Percentiles rank a stretch among this genome's conserved stretches.
Evolutionary conservation across 2,329 filamentous ascomycete species (phyloP).

Genomic region (Neobulgaria alba): DNA sequence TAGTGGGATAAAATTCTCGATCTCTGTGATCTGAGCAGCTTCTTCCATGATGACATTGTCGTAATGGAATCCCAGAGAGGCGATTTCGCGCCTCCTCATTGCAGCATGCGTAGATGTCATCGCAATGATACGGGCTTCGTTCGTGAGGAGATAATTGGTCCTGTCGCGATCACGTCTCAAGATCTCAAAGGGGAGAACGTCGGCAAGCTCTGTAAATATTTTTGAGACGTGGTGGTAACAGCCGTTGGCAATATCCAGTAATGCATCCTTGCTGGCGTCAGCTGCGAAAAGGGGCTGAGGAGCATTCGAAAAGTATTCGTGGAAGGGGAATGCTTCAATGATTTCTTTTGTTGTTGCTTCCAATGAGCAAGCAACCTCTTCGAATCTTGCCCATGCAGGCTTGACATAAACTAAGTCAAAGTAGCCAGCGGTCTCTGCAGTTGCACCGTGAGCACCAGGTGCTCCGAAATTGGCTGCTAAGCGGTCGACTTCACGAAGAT

Average conservation of each 20-base stretch:
- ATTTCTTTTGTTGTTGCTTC: conserved; percentile 53
- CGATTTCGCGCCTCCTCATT: conserved; percentile 86
- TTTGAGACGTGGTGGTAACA: conserved; percentile 84
- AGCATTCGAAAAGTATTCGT: conserved; percentile 76
- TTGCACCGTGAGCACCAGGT: conserved; percentile 89
- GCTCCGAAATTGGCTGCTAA: conserved; percentile 78
- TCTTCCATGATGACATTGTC: conserved; percentile 99
- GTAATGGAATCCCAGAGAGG: conserved; percentile 87
- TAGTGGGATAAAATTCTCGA: conserved; percentile 92
- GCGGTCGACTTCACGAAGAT: conserved; percentile 76
- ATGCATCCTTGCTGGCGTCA: conserved; percentile 53
- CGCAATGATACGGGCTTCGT: conserved; percentile 92
- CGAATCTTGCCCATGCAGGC: conserved; percentile 83
- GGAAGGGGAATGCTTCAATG: conserved; percentile 74
- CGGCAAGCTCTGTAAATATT: conserved; percentile 85
- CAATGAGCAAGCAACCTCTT: conserved; percentile 50
- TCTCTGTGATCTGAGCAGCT: conserved; percentile 93
- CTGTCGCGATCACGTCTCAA: conserved; percentile 82
- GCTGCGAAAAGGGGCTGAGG: conserved; percentile 76
- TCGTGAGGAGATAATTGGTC: conserved; percentile 89
- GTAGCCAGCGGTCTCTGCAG: conserved; percentile 93
- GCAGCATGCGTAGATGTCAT: conserved; percentile 99
- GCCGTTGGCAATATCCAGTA: conserved; percentile 69
- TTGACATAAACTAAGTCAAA: conserved; percentile 89
- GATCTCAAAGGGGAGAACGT: conserved; percentile 93